Base-by-base conservation (phyloP, 257 asterid species). In the Fraxinus americana region DNA sequence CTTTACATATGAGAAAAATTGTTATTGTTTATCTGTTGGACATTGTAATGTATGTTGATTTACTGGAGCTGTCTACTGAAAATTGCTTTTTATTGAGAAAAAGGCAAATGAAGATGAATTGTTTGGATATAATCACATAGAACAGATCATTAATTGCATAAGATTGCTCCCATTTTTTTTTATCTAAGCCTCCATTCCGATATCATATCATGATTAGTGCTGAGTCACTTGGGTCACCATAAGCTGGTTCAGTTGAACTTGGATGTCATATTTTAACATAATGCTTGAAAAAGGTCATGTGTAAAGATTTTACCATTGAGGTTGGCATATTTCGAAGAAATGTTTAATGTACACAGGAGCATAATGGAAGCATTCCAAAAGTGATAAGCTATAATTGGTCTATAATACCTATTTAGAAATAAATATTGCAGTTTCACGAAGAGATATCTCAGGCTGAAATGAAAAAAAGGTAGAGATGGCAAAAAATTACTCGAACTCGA, bases 391-490 rank as follows among this genome's bases (percentile, higher is more conserved):
- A n/a, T n/a, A n/a, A n/a, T n/a, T n/a, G n/a, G n/a, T n/a, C n/a
- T n/a, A n/a, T n/a, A n/a, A n/a, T n/a, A n/a, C n/a, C n/a, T n/a
- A n/a, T n/a, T n/a, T n/a, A n/a, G n/a, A n/a, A n/a, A n/a, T n/a
- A n/a, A n/a, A n/a, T n/a, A n/a, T n/a, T n/a, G n/a, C n/a, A n/a
- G n/a, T n/a, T n/a, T n/a, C n/a, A n/a, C n/a, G n/a, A n/a, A n/a
- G n/a, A n/a, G n/a, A n/a, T n/a, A n/a, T n/a, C n/a, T 65, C 23
- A 82, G 78, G 66, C 78, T n/a, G 95, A 74, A 92, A 92, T 77
- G 91, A 83, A 70, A 89, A 84, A 90, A 90, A 87, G 89, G 89
- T 92, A 32, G 81, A 77, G 80, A 86, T 84, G 91, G 97, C 95
- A 4, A 81, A 79, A 45, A 43, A 0, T 36, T 89, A 80, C 84